Base-by-base conservation (phyloP, 1,284 basidiomycete species). In the Pisolithus thermaeus region DNA sequence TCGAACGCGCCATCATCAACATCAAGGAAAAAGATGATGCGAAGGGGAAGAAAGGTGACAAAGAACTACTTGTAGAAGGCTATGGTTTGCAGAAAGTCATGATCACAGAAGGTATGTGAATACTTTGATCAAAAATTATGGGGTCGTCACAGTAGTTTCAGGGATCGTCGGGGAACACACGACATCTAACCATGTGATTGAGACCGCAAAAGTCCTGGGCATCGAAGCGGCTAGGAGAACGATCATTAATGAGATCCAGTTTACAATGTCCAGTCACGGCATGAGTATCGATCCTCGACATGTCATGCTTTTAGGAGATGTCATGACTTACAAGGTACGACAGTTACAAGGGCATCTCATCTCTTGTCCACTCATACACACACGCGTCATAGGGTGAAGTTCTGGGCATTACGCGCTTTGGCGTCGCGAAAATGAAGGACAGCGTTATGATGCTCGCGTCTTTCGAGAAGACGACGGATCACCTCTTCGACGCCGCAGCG, bases 341-440 rank as follows among this genome's bases (percentile, higher is more conserved):
- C 12, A n/a, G 27, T 2, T 3, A 28, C n/a, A 9, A 30, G n/a
- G 25, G 2, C 9, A 30, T 20, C n/a, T 20, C 4, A 4, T 2
- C 30, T 4, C 12, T 11, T 20, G 20, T 41, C 22, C 8, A 22
- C 23, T 41, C n/a, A 6, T 35, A 12, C 28, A 25, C 50, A 45
- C 11, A 16, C 32, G 46, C 9, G 8, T 37, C 36, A 3, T 5
- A 92, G 90, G 97, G 97, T 50, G 96, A 99, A 69, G 94, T 99
- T 6, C 75, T 99, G 50, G 97, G 97, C 51, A 99, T 99, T 70
- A 99, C 97, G 8, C 89, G 97, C 22, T 99, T 99, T 72, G 97
- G 97, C 68, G 96, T 99, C n/a, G 93, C 96, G 23, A 99, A 99
- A 74, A 99, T 99, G 93, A 99, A 99, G 73, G 97, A 99, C 72